Percentiles rank a stretch among this genome's conserved stretches.
Evolutionary conservation across 495 filamentous ascomycete genomes (phyloP).

Genomic region (Cenococcum geophilum): DNA sequence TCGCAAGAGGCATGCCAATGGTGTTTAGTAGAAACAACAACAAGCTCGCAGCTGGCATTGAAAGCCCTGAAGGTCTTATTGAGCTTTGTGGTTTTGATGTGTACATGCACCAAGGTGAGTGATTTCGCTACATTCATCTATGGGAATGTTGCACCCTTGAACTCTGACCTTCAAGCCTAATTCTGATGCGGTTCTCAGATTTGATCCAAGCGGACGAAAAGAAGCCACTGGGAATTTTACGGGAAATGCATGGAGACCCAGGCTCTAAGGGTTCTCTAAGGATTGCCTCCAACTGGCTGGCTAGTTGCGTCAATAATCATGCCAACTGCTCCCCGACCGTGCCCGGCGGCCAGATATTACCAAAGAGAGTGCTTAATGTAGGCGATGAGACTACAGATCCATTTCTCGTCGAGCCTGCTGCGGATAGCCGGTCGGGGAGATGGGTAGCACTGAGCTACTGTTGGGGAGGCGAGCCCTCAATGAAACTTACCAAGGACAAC

Average conservation of each 20-base stretch:
- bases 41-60: conserved; percentile 4
- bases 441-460: conserved; percentile 15
- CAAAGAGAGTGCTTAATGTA: conserved; percentile 9
- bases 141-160: not conserved
- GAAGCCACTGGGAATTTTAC: not conserved
- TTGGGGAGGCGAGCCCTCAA: conserved; percentile 3
- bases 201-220: not conserved
- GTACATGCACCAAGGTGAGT: conserved; percentile 6
- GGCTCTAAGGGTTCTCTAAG: conserved; percentile 3
- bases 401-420: conserved; percentile 2
- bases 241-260: not conserved
- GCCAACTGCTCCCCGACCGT: not conserved
- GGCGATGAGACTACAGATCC: conserved; percentile 3
- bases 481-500: not conserved
- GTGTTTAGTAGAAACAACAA: not conserved
- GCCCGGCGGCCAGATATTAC: not conserved
- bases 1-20: not conserved
- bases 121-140: not conserved
- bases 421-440: not conserved
- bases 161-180: not conserved
- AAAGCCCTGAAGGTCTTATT: conserved; percentile 4
- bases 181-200: not conserved
- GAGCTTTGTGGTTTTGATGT: conserved; percentile 8
- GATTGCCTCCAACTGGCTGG: conserved; percentile 5
- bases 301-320: conserved; percentile 6